These are phyloP conservation scores for Toxoplasma gondii DNA, from an alignment of 169 alveolate species.

Conservation along the genomic window DNA sequence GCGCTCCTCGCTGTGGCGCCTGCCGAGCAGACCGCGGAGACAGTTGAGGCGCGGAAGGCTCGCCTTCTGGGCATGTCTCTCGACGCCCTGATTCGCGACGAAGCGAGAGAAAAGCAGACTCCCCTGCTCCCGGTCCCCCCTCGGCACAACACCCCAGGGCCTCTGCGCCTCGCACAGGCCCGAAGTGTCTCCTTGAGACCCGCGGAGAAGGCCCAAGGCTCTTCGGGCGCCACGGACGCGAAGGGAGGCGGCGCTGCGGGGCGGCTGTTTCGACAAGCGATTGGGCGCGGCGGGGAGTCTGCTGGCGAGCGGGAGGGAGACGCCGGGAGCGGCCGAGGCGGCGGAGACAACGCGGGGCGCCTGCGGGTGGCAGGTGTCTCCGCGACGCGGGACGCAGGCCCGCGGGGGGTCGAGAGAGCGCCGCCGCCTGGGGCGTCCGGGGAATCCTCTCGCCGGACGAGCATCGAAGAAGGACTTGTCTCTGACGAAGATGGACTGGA, in stretches of 20 bases:
- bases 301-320: too few relatives aligned
- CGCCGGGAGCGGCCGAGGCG: too few relatives aligned
- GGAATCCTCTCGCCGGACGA: neutral
- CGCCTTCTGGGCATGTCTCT: slow-evolving; percentile 29
- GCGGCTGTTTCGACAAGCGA: neutral
- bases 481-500: neutral
- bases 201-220: neutral
- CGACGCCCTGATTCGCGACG: slow-evolving; percentile 10
- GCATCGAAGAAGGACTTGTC: neutral
- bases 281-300: neutral
- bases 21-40: neutral
- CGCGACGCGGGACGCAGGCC: too few relatives aligned
- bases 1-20: neutral
- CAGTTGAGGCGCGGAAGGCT: neutral
- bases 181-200: neutral
- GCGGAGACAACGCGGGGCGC: too few relatives aligned
- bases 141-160: neutral
- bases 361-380: too few relatives aligned
- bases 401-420: too few relatives aligned
- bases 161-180: neutral
- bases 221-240: neutral
- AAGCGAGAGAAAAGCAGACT: neutral
- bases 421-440: too few relatives aligned
- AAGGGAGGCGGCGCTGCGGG: neutral
- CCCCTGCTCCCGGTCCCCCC: neutral